Evolutionary conservation across 345 rosid genomes (phyloP), one percentile per base, ranked within the genome.

Genomic region (Acer campestre): DNA sequence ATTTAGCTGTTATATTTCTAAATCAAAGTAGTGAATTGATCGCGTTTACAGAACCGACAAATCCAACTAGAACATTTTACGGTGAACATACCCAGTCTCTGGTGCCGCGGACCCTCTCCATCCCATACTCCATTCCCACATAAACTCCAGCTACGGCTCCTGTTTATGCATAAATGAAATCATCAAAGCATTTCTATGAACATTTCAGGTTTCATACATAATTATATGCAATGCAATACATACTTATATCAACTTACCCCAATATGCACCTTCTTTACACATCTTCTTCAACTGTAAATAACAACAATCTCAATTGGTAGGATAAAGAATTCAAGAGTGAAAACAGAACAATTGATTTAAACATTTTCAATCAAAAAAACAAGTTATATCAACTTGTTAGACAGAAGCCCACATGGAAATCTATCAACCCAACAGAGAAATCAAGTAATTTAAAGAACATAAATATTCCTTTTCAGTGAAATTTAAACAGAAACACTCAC

Each of bases 201-300:
- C 12, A 59, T 8, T 59, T 22, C 63, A 1, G 56, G 18, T 38
- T 40, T 67, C 63, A 68, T 61, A 20, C 0, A 44, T 12, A n/a
- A 18, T 73, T 42, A 14, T 27, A 38, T 40, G 46, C 17, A 55
- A 49, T n/a, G 61, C 6, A 55, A 13, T 25, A 61, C 59, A 53
- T 53, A 73, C 89, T 53, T 59, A 59, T 10, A 59, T 8, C 17
- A 59, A 59, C 63, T 81, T 83, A 93, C 99, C 97, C 96, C 98
- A 91, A 68, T 87, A 92, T 72, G 83, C 94, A 79, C 94, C 99
- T 86, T 90, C 97, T 81, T 86, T 88, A 80, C 99, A 95, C 91
- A 93, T 87, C 77, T 86, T 95, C 87, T 90, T 93, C 83, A 95
- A 75, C 99, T 92, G 93, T 84, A 88, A 88, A 73, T 22, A 64